Evolutionary conservation across 169 alveolate genomes (phyloP).

Genomic region (Cryptosporidium muris): DNA sequence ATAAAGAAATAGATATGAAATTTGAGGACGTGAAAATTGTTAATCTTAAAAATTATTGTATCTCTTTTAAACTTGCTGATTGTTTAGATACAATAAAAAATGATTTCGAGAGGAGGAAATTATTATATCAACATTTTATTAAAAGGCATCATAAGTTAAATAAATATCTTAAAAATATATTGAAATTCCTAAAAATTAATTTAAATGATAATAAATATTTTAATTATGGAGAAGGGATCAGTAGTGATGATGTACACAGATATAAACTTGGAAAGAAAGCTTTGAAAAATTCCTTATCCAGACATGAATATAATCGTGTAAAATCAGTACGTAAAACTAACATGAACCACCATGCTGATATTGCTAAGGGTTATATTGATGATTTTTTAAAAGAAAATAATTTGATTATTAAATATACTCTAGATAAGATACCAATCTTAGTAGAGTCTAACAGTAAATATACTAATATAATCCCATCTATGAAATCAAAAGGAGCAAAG

Average conservation of each 20-base stretch:
- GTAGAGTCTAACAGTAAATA: no score
- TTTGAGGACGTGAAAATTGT: background rate
- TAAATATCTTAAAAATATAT: constrained; percentile 5
- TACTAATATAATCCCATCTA: no score
- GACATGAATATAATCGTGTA: background rate
- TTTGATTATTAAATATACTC: background rate
- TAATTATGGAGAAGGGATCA: background rate
- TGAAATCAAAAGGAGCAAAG: no score
- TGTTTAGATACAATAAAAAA: constrained; percentile 40
- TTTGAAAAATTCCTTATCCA: background rate
- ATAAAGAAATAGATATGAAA: background rate
- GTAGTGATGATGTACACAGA: constrained; percentile 48
- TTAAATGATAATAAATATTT: background rate
- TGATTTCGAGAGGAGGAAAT: constrained; percentile 60
- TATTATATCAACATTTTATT: constrained; percentile 11
- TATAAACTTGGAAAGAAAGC: constrained; percentile 5
- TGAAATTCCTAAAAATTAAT: constrained; percentile 6
- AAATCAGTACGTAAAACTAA: background rate
- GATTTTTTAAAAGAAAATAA: constrained; percentile 4
- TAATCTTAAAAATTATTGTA: constrained; percentile 6
- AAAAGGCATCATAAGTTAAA: constrained; percentile 25
- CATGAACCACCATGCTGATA: background rate
- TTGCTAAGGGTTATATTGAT: background rate
- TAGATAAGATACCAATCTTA: no score
- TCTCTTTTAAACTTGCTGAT: background rate